Conservation (phyloP, 2,329 filamentous ascomycete genomes). For the Thielaviopsis punctulata region DNA sequence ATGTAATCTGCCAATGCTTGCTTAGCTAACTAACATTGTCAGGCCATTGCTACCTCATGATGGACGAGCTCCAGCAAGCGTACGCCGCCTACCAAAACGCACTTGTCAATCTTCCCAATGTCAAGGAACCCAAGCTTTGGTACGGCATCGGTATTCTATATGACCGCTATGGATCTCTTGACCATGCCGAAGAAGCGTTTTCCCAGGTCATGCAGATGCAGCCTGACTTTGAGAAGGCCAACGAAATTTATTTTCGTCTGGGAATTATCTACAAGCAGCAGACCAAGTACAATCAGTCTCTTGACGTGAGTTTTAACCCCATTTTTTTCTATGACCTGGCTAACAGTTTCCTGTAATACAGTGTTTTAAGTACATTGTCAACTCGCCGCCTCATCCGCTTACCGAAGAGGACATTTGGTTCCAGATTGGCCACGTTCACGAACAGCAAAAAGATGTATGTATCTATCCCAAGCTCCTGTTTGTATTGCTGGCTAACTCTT, state of each 20-base stretch:
- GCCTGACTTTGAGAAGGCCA: slow-evolving; percentile 93
- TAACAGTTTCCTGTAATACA: slow-evolving; percentile 25
- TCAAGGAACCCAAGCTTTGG: slow-evolving; percentile 86
- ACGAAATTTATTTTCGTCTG: slow-evolving; percentile 95
- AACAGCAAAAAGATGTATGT: slow-evolving; percentile 95
- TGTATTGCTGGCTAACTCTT: slow-evolving; percentile 16
- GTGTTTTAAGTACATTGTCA: slow-evolving; percentile 98
- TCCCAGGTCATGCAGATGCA: slow-evolving; percentile 99
- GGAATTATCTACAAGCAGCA: slow-evolving; percentile 99
- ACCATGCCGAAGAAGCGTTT: slow-evolving; percentile 95
- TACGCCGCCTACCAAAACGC: slow-evolving; percentile 95
- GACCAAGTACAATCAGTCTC: slow-evolving; percentile 77
- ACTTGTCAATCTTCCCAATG: slow-evolving; percentile 72
- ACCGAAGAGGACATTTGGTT: slow-evolving; percentile 99
- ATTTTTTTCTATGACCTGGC: neutral
- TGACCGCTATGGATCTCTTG: slow-evolving; percentile 85
- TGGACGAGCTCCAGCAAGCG: slow-evolving; percentile 91
- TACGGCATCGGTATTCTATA: slow-evolving; percentile 97
- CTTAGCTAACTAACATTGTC: slow-evolving; percentile 1
- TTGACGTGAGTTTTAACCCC: slow-evolving; percentile 48
- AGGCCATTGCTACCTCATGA: slow-evolving; percentile 99
- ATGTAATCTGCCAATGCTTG: neutral
- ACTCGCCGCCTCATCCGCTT: slow-evolving; percentile 74
- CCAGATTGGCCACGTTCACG: slow-evolving; percentile 96
- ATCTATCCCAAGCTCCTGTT: neutral